These are phyloP conservation scores for Tilletia horrida DNA, from an alignment of 1,284 basidiomycete species.

Conservation along the genomic window DNA sequence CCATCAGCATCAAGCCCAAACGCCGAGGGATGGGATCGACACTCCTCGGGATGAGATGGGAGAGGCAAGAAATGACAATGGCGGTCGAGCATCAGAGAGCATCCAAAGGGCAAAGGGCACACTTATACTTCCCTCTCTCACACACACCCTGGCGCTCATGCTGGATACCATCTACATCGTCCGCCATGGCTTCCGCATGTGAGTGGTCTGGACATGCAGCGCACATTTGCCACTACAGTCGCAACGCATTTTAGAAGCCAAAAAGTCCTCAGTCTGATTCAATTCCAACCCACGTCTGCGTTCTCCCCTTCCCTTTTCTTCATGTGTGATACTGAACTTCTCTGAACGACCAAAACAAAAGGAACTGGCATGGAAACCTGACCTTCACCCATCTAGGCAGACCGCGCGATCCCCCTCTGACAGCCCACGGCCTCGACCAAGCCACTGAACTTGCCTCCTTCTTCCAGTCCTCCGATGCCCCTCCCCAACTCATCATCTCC, in stretches of 20 bases:
- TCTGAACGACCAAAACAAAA: background rate
- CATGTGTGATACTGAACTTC: background rate
- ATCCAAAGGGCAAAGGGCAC: too few species aligned
- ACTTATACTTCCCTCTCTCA: too few species aligned
- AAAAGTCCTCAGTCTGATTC: too few species aligned
- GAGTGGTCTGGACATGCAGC: background rate
- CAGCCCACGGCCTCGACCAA: conserved; percentile 73
- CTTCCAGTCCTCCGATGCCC: conserved; percentile 26
- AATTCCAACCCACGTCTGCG: too few species aligned
- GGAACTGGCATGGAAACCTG: conserved; percentile 14
- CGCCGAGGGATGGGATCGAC: too few species aligned
- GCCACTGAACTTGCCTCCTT: conserved; percentile 65
- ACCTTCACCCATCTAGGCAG: conserved; percentile 57
- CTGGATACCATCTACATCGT: conserved; percentile 74
- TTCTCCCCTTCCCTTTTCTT: too few species aligned
- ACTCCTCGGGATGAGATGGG: too few species aligned
- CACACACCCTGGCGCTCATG: conserved; percentile 60
- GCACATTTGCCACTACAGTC: too few species aligned
- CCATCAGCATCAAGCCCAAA: too few species aligned
- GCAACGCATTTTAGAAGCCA: too few species aligned
- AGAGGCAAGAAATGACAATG: too few species aligned
- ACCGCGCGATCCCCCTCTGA: conserved; percentile 71
- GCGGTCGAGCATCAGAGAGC: too few species aligned
- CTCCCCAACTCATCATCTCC: conserved; percentile 67
- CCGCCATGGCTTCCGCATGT: conserved; percentile 61